A percentile compares a stretch with the other conserved stretches of the same genome.
These are phyloP conservation scores for Dendrobium officinale DNA, from an alignment of 106 monocot species.

Conservation along the genomic window DNA sequence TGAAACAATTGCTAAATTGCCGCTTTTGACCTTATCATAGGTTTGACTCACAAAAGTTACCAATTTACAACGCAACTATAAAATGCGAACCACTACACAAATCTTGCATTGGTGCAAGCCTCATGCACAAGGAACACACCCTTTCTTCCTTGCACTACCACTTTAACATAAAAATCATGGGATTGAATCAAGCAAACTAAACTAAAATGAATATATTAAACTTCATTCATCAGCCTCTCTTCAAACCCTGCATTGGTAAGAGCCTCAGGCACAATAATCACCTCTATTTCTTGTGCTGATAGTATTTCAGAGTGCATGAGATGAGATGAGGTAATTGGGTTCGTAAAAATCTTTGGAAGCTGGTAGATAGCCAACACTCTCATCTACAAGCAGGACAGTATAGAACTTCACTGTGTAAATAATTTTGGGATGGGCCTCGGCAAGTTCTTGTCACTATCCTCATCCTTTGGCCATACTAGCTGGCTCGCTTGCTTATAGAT, in stretches of 20 bases:
- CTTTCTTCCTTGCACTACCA: background rate
- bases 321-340: background rate
- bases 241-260: too few relatives aligned
- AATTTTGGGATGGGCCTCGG: background rate
- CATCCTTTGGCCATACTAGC: background rate
- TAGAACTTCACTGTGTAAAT: background rate
- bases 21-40: too few relatives aligned
- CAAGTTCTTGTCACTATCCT: conserved; percentile 2
- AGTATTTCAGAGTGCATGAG: background rate
- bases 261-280: too few relatives aligned
- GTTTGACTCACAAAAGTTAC: too few relatives aligned
- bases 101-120: background rate
- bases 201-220: too few relatives aligned
- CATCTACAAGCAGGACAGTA: background rate
- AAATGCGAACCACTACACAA: too few relatives aligned
- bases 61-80: too few relatives aligned
- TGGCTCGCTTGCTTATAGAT: too few relatives aligned
- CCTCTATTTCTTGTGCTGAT: too few relatives aligned
- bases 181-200: too few relatives aligned
- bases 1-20: too few relatives aligned
- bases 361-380: background rate
- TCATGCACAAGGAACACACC: background rate
- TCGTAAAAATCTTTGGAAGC: background rate
- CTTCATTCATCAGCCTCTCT: too few relatives aligned
- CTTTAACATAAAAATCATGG: background rate